Base-by-base conservation (phyloP, 164 flowering plant species). In the Vitis riparia region DNA sequence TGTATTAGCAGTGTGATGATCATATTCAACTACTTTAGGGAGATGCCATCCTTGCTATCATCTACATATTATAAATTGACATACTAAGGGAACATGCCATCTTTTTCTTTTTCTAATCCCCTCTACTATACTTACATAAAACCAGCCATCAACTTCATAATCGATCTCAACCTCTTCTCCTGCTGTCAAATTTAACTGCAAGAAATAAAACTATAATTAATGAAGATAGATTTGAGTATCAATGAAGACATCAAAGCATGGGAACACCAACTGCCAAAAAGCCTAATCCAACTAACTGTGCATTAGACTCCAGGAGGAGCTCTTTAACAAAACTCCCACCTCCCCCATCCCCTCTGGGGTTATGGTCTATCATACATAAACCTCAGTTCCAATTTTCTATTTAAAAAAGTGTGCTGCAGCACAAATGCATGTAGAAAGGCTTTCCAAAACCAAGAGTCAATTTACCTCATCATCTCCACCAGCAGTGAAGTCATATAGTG, bases 101-200 rank as follows among this genome's bases (percentile, higher is more conserved):
- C 50, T 62, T 52, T 14, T 32, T 53, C 29, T 12, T 17, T 17
- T 30, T 23, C 11, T n/a, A 65, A 19, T 17, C 27, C 17, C 11
- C 11, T 49, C n/a, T 44, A 7, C 17, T 59, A 57, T 73, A 89
- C 98, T 90, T 75, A 96, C 99, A 78, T 91, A 89, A 76, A 85
- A 96, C 99, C 99, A 96, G 71, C 98, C 99, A 78, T 96, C 99
- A 50, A 96, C 97, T 82, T 96, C 99, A 66, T 96, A 85, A 55
- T 93, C 97, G 49, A 96, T 96, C 74, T 91, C 97, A 44, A 93
- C 87, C 55, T 90, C 98, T 76, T 96, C 99, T 60, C 97, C 99
- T 0, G 98, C 92, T 13, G 95, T 96, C 70, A 96, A 80, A 81
- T 84, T 93, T 61, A 96, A 80, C 99, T 96, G 97, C 85, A 84